Evolutionary conservation across 345 rosid genomes (phyloP).

Genomic region (Diplotaxis tenuifolia): DNA sequence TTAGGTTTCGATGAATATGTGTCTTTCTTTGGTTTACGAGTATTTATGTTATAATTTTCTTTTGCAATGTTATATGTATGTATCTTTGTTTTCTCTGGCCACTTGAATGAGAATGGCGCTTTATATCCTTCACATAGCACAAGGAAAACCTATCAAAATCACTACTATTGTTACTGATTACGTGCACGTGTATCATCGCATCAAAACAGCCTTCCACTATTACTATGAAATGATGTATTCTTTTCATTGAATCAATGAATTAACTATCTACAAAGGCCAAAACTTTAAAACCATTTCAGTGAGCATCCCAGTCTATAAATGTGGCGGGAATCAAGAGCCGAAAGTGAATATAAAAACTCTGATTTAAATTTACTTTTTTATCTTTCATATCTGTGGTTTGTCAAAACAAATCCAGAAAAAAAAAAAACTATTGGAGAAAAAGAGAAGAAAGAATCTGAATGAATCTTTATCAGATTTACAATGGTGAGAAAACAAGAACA

Average conservation of each 20-base stretch:
- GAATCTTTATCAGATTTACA: slow-evolving; percentile 36
- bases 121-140: background rate
- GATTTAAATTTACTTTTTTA: slow-evolving; percentile 23
- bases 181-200: slow-evolving; percentile 10
- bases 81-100: slow-evolving; percentile 23
- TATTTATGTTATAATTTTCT: background rate
- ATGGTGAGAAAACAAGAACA: slow-evolving; percentile 23
- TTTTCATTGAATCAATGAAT: slow-evolving; percentile 13
- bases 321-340: background rate
- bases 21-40: background rate
- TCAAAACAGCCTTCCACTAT: slow-evolving; percentile 5
- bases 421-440: slow-evolving; percentile 21
- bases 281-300: background rate
- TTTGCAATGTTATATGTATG: slow-evolving; percentile 21
- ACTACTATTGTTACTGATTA: too few species aligned
- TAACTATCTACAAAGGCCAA: slow-evolving; percentile 2
- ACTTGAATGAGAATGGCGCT: slow-evolving; percentile 10
- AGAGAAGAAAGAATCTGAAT: slow-evolving; percentile 34
- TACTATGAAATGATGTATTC: slow-evolving; percentile 22
- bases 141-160: background rate
- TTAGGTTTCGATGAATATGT: slow-evolving; percentile 30
- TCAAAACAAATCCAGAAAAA: slow-evolving; percentile 28
- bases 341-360: background rate
- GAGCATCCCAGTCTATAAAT: background rate
- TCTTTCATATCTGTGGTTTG: slow-evolving; percentile 30